These are phyloP conservation scores for Yamadazyma kanchanaburiensis DNA, from an alignment of 1,139 yeast species.

Conservation along the genomic window DNA sequence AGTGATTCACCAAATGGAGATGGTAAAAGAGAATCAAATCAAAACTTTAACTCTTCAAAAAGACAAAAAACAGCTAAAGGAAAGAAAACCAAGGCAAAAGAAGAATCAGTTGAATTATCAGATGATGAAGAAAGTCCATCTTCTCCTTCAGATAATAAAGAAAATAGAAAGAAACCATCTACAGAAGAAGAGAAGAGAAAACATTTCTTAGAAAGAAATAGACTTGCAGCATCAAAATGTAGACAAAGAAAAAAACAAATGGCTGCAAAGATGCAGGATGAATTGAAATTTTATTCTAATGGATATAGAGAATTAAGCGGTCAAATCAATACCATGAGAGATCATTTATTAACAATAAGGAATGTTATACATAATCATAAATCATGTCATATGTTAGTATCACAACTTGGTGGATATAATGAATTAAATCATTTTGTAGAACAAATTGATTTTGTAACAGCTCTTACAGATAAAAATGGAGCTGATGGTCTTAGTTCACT, in stretches of 20 bases:
- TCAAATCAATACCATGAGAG: slow-evolving; percentile 56
- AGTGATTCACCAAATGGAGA: background rate
- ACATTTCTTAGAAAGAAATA: slow-evolving; percentile 81
- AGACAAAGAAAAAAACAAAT: slow-evolving; percentile 92
- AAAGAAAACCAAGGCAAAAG: slow-evolving; percentile 8
- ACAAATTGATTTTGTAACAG: slow-evolving; percentile 23
- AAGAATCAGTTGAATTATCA: slow-evolving; percentile 6
- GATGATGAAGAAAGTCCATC: slow-evolving; percentile 1
- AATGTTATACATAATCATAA: slow-evolving; percentile 35
- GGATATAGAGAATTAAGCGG: slow-evolving; percentile 68
- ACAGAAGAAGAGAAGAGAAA: slow-evolving; percentile 60
- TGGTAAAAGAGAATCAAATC: background rate
- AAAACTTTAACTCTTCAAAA: slow-evolving; percentile 1
- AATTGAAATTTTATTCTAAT: slow-evolving; percentile 60
- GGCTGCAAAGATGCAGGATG: slow-evolving; percentile 78
- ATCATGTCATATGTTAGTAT: slow-evolving; percentile 33
- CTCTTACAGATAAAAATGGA: slow-evolving; percentile 15
- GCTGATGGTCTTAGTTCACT: slow-evolving; percentile 14
- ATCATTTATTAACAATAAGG: slow-evolving; percentile 54
- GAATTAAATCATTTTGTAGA: slow-evolving; percentile 30
- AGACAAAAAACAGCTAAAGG: slow-evolving; percentile 5
- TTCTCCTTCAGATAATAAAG: slow-evolving; percentile 10
- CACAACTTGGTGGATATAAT: slow-evolving; percentile 38
- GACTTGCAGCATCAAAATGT: slow-evolving; percentile 95
- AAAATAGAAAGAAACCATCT: slow-evolving; percentile 8